These are phyloP conservation scores for Diutina catenulata DNA, from an alignment of 1,139 yeast genomes.

Conservation along the genomic window DNA sequence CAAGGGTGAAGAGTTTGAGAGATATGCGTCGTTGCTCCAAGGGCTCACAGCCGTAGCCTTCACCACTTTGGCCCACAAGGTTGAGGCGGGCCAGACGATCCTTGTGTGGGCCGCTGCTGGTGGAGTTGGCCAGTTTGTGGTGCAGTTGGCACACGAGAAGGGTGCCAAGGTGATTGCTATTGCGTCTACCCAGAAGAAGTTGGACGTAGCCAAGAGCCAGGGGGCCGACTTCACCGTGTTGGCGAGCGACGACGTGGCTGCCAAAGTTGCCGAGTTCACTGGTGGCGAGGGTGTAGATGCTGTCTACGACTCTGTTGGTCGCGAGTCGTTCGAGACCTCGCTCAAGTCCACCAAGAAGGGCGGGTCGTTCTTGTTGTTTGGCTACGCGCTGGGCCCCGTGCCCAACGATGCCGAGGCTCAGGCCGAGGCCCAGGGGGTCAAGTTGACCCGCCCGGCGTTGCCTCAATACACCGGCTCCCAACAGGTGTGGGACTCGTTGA, in stretches of 20 bases:
- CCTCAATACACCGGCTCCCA: slow-evolving; percentile 36
- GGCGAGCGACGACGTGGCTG: slow-evolving; percentile 45
- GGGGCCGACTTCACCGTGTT: slow-evolving; percentile 74
- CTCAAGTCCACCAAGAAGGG: slow-evolving; percentile 50
- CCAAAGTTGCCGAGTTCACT: slow-evolving; percentile 55
- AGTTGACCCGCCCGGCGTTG: slow-evolving; percentile 51
- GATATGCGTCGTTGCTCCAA: slow-evolving; percentile 57
- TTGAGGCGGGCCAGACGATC: slow-evolving; percentile 55
- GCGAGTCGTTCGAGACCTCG: slow-evolving; percentile 63
- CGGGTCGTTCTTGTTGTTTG: slow-evolving; percentile 68
- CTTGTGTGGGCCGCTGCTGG: slow-evolving; percentile 93
- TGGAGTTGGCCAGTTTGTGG: slow-evolving; percentile 68
- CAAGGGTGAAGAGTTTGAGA: slow-evolving; percentile 34
- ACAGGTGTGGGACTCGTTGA: slow-evolving; percentile 50
- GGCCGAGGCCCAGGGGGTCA: slow-evolving; percentile 51
- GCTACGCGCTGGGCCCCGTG: slow-evolving; percentile 81
- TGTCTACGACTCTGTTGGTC: slow-evolving; percentile 74
- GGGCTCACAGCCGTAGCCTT: slow-evolving; percentile 74
- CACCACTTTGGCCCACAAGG: slow-evolving; percentile 50
- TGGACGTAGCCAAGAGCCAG: slow-evolving; percentile 42
- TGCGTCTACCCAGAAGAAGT: slow-evolving; percentile 64
- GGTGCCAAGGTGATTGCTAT: slow-evolving; percentile 82
- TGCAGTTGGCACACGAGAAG: slow-evolving; percentile 44
- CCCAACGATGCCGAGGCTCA: slow-evolving; percentile 45
- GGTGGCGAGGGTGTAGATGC: slow-evolving; percentile 62